Evolutionary conservation across 352 stramenopile species (phyloP).

Genomic region (Thraustotheca clavata): DNA sequence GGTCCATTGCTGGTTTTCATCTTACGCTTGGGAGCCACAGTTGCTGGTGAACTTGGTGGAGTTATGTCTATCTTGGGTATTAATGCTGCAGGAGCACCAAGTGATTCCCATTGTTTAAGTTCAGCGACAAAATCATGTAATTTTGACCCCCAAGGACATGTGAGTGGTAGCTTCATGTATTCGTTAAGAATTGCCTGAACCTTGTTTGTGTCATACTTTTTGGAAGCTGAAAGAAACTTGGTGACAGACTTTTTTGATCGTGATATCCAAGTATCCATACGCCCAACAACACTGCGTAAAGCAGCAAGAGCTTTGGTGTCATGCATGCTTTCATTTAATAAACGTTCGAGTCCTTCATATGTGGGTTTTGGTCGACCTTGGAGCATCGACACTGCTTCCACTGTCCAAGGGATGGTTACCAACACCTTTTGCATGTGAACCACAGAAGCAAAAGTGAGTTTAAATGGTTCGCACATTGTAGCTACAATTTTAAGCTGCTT

Average conservation of each 20-base stretch:
- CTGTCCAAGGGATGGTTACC: slow-evolving; percentile 56
- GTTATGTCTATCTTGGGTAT: slow-evolving; percentile 10
- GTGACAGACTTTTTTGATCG: slow-evolving; percentile 67
- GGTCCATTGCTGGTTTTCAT: not conserved
- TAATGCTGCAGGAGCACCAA: not conserved
- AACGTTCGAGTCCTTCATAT: slow-evolving; percentile 41
- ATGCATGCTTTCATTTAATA: slow-evolving; percentile 58
- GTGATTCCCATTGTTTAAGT: not conserved
- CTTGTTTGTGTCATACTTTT: slow-evolving; percentile 42
- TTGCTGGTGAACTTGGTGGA: slow-evolving; percentile 1
- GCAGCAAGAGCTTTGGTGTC: slow-evolving; percentile 51
- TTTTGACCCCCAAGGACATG: slow-evolving; percentile 32
- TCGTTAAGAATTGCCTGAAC: slow-evolving; percentile 77
- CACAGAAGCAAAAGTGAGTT: slow-evolving; percentile 64
- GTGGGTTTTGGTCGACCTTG: slow-evolving; percentile 59
- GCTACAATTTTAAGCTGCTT: slow-evolving; percentile 16
- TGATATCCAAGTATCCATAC: slow-evolving; percentile 74
- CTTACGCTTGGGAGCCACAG: not conserved
- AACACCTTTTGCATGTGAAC: slow-evolving; percentile 53
- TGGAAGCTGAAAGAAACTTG: slow-evolving; percentile 10
- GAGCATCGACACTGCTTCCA: slow-evolving; percentile 61
- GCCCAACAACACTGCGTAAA: slow-evolving; percentile 58
- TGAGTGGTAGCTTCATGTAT: slow-evolving; percentile 82
- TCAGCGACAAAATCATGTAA: slow-evolving; percentile 26
- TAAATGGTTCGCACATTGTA: slow-evolving; percentile 38